Evolutionary conservation across 2,329 filamentous ascomycete genomes (phyloP).

Genomic region (Xylaria polymorpha): DNA sequence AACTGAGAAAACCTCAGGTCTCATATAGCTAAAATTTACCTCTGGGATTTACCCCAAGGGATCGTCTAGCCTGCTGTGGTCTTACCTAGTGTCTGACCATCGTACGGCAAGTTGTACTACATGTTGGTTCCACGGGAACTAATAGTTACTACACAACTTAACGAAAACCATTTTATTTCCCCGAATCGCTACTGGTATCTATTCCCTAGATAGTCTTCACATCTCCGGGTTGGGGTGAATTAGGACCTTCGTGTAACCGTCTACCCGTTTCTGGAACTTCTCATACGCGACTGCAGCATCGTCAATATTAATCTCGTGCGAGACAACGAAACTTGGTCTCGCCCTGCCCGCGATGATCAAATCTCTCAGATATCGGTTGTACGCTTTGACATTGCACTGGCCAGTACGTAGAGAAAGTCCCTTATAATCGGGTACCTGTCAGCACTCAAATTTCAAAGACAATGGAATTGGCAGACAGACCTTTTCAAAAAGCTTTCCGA

Average conservation of each 20-base stretch:
- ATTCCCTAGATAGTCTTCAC: neutral
- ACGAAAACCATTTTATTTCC: too few relatives aligned
- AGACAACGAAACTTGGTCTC: conserved; percentile 29
- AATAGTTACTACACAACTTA: too few relatives aligned
- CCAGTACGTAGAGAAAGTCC: conserved; percentile 23
- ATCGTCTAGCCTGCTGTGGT: too few relatives aligned
- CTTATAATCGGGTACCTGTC: neutral
- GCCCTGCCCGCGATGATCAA: conserved; percentile 30
- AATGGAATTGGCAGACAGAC: neutral
- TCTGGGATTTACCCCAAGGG: too few relatives aligned
- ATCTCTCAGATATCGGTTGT: conserved; percentile 29
- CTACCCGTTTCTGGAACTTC: conserved; percentile 30
- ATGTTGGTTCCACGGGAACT: too few relatives aligned
- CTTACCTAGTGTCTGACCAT: too few relatives aligned
- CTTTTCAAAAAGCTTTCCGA: conserved; percentile 30
- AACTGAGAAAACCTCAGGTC: too few relatives aligned
- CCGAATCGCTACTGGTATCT: too few relatives aligned
- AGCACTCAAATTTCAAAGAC: too few relatives aligned
- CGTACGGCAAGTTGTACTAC: too few relatives aligned
- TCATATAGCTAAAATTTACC: too few relatives aligned
- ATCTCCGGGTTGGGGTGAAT: conserved; percentile 22
- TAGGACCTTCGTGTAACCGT: conserved; percentile 26
- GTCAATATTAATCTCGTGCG: conserved; percentile 26
- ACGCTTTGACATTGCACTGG: conserved; percentile 30
- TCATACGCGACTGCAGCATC: conserved; percentile 22